These are phyloP conservation scores for Myxozyma neotropica DNA, from an alignment of 805 yeast genomes.

Conservation along the genomic window DNA sequence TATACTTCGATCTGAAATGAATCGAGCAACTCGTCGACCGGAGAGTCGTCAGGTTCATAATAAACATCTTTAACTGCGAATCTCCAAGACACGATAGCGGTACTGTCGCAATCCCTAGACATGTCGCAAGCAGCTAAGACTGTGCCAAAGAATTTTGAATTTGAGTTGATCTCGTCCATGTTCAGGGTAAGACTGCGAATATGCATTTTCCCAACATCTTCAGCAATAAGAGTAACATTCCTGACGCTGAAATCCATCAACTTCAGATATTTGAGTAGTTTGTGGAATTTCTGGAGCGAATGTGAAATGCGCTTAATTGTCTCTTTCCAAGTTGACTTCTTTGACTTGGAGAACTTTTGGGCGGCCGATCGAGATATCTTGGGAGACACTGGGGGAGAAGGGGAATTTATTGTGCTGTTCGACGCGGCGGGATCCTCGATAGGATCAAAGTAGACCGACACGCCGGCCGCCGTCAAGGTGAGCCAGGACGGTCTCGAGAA, in stretches of 20 bases:
- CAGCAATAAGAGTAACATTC: constrained; percentile 17
- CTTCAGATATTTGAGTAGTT: constrained; percentile 5
- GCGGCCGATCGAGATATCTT: not conserved
- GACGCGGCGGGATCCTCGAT: constrained; percentile 21
- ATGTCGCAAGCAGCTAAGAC: constrained; percentile 4
- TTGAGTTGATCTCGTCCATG: constrained; percentile 13
- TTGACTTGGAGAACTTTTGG: not conserved
- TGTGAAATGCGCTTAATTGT: not conserved
- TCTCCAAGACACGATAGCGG: constrained; percentile 15
- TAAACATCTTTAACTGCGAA: constrained; percentile 27
- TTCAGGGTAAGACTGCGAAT: constrained; percentile 23
- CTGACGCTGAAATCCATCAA: constrained; percentile 24
- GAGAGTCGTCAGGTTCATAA: constrained; percentile 11
- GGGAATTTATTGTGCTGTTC: too few relatives aligned
- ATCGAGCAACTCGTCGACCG: constrained; percentile 27
- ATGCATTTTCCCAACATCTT: constrained; percentile 23
- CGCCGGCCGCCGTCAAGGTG: constrained; percentile 40
- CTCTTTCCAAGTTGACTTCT: not conserved
- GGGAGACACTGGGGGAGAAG: not conserved
- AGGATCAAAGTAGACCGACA: constrained; percentile 41
- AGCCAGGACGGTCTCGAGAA: constrained; percentile 48
- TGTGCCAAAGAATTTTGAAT: constrained; percentile 11
- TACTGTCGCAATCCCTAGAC: not conserved
- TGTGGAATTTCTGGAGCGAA: constrained; percentile 13
- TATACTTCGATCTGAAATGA: constrained; percentile 22